A percentile compares a stretch with the other conserved stretches of the same genome.
These are phyloP conservation scores for Lathyrus aphaca DNA, from an alignment of 306 rosid genomes.

Conservation along the genomic window DNA sequence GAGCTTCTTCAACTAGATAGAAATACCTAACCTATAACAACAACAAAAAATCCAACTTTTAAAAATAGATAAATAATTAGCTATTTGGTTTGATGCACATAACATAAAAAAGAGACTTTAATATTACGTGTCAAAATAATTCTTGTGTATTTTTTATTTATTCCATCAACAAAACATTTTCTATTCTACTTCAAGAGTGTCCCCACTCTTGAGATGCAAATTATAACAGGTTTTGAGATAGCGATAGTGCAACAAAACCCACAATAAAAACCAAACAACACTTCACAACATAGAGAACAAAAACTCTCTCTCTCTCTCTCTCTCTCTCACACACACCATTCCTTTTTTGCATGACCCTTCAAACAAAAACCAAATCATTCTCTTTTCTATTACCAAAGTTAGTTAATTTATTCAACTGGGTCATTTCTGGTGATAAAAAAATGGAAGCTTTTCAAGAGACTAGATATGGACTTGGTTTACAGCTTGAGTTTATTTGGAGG, in stretches of 20 bases:
- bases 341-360: neutral
- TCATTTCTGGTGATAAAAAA: neutral
- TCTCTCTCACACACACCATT: neutral
- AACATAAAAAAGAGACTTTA: too few species aligned
- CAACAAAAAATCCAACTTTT: too few species aligned
- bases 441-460: constrained; percentile 66
- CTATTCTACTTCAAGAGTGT: too few species aligned
- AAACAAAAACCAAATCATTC: constrained; percentile 32
- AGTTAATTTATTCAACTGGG: constrained; percentile 3
- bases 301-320: neutral
- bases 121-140: too few species aligned
- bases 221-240: constrained; percentile 40
- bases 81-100: too few species aligned
- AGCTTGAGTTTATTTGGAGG: constrained; percentile 55
- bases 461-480: constrained; percentile 55
- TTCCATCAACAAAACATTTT: too few species aligned
- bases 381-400: constrained; percentile 25
- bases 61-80: too few species aligned
- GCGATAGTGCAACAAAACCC: constrained; percentile 23
- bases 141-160: too few species aligned
- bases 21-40: too few species aligned
- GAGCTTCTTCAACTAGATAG: too few species aligned
- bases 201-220: constrained; percentile 22
- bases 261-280: constrained; percentile 42
- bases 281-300: neutral